Evolutionary conservation across 805 yeast genomes (phyloP), one percentile per base, ranked within the genome.

Genomic region (Zygotorulaspora chibaensis): DNA sequence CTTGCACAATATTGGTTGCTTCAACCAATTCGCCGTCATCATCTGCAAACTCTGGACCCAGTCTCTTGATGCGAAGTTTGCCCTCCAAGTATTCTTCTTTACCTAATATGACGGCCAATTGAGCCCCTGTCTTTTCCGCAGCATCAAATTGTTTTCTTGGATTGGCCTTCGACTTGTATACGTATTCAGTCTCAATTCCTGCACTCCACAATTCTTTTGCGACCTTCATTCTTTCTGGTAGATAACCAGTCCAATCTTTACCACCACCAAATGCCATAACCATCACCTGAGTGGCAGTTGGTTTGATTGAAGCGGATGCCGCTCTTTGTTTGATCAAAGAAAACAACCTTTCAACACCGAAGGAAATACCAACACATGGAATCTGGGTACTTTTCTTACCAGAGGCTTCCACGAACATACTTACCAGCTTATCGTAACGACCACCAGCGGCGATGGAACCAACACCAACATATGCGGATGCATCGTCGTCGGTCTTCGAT

Each of bases 371-470:
- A 45, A 93, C 95, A 73, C 99, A 93, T 23, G 99, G 99, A 61
- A 93, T 89, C 17, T 90, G 84, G 9, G 72, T 70, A 40, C 77
- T 73, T 66, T 84, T 84, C 69, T 87, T 87, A 56, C 93, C 89
- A 55, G 82, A 83, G 35, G 95, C 82, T 50, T 77, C 76, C 43
- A 88, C 78, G 66, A 93, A 93, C 99, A 93, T 93, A 56, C 96
- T 96, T 31, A 93, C 98, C 50, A 93, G 78, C 59, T 85, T 84
- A 68, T 93, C 99, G 68, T 93, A 93, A 68, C 99, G 87, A 54
- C 99, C 99, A 71, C 99, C 99, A 40, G 96, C 99, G 42, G 96
- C 96, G 61, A 93, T 89, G 5, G 99, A 93, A 29, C 99, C 99
- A 44, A 93, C 98, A 58, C 86, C 88, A 53, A 87, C 97, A 43